phyloP scores from a whole-genome alignment of 495 filamentous ascomycete genomes.

The Talaromyces proteolyticus region DNA sequence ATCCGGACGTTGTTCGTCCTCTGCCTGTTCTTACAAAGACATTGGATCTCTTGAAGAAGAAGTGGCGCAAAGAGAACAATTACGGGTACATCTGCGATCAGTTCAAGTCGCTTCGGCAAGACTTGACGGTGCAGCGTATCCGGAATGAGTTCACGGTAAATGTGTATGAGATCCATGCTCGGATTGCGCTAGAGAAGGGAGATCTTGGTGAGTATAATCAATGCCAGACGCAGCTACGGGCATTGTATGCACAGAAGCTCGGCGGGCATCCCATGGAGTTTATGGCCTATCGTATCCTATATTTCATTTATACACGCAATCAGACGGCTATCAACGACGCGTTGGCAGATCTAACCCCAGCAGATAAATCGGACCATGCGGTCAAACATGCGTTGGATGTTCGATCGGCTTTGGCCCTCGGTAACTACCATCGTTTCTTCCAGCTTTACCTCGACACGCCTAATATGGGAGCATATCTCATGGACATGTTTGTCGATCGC shows the following conservation, averaged over 20 bases:
- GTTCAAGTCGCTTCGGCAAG: conserved; percentile 97
- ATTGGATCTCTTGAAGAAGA: conserved; percentile 82
- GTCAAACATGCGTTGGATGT: conserved; percentile 91
- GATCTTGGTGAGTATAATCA: conserved; percentile 99
- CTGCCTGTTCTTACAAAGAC: conserved; percentile 73
- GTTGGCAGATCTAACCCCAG: conserved; percentile 92
- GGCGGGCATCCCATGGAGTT: conserved; percentile 93
- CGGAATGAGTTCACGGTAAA: conserved; percentile 90
- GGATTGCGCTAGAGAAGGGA: conserved; percentile 96
- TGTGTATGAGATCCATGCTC: conserved; percentile 96
- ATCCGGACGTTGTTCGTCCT: conserved; percentile 84
- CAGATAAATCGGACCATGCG: conserved; percentile 79
- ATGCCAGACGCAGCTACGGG: conserved; percentile 95
- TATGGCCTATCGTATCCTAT: conserved; percentile 99
- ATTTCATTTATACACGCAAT: conserved; percentile 99
- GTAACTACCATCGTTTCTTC: conserved; percentile 97
- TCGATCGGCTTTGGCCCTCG: conserved; percentile 82
- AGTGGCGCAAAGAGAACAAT: conserved; percentile 90
- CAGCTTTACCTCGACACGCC: conserved; percentile 88
- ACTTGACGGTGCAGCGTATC: conserved; percentile 96
- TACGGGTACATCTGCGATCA: conserved; percentile 98
- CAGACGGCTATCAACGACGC: conserved; percentile 96
- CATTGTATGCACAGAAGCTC: conserved; percentile 77
- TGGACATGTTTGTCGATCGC: conserved; percentile 96
- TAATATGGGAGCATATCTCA: conserved; percentile 96